Conservation (phyloP, 2,329 filamentous ascomycete species). For the Huntiella bhutanensis region DNA sequence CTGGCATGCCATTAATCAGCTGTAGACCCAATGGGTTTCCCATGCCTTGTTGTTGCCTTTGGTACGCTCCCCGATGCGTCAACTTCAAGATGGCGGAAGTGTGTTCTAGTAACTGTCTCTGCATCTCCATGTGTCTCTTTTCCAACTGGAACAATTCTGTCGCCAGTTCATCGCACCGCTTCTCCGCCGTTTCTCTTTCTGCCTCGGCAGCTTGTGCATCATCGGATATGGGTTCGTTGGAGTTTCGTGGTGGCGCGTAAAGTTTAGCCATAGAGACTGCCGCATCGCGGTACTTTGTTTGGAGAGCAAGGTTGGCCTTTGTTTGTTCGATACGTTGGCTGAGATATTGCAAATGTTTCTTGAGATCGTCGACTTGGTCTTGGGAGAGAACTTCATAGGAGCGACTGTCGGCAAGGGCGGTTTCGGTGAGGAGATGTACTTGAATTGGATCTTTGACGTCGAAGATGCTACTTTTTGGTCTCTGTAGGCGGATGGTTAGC, state of each 20-base stretch:
- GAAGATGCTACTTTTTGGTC: constrained; percentile 34
- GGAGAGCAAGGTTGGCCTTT: constrained; percentile 65
- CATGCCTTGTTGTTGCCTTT: constrained; percentile 13
- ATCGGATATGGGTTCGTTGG: constrained; percentile 30
- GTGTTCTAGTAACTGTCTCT: constrained; percentile 64
- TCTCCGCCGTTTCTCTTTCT: constrained; percentile 55
- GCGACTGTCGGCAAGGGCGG: constrained; percentile 73
- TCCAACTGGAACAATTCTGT: constrained; percentile 65
- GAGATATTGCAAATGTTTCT: constrained; percentile 63
- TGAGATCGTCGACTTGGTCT: constrained; percentile 78
- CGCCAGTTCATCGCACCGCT: constrained; percentile 70
- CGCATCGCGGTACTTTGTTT: constrained; percentile 87
- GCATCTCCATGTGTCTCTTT: constrained; percentile 54
- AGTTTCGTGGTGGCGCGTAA: constrained; percentile 24
- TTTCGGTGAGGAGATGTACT: constrained; percentile 84
- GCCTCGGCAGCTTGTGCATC: constrained; percentile 45
- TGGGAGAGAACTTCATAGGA: constrained; percentile 71
- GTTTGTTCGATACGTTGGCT: constrained; percentile 63
- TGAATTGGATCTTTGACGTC: constrained; percentile 57
- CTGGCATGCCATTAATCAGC: constrained; percentile 41
- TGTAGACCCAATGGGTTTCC: constrained; percentile 18
- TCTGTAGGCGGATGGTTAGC: constrained; percentile 26
- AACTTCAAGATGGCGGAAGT: constrained; percentile 84
- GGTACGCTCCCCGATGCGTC: constrained; percentile 53
- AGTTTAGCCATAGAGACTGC: constrained; percentile 70